phyloP scores from a whole-genome alignment of 2,329 filamentous ascomycete genomes.

The Cladophialophora immunda region DNA sequence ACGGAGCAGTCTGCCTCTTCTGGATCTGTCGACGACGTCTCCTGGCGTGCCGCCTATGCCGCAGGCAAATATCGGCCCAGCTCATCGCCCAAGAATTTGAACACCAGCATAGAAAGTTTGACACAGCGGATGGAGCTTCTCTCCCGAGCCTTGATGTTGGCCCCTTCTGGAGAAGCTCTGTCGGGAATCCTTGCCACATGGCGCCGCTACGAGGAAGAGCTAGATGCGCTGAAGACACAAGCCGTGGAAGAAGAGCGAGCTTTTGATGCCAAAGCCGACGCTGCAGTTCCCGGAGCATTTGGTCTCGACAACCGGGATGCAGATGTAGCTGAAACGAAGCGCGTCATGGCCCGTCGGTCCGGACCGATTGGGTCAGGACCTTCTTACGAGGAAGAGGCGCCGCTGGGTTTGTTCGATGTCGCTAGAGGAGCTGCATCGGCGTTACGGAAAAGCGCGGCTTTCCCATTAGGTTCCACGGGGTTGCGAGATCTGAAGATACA shows the following conservation, averaged over 20 bases:
- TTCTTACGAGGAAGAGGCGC: conserved; percentile 52
- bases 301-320: conserved; percentile 54
- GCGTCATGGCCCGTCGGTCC: conserved; percentile 49
- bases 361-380: conserved; percentile 35
- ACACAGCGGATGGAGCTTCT: conserved; percentile 72
- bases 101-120: conserved; percentile 61
- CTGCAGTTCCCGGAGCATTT: conserved; percentile 53
- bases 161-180: conserved; percentile 63
- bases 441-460: conserved; percentile 56
- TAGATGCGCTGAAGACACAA: conserved; percentile 61
- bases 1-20: conserved; percentile 39
- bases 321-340: conserved; percentile 55
- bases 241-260: conserved; percentile 65
- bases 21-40: conserved; percentile 61
- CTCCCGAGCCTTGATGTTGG: conserved; percentile 68
- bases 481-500: conserved; percentile 31
- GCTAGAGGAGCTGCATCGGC: conserved; percentile 59
- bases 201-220: conserved; percentile 70
- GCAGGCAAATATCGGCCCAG: conserved; percentile 64
- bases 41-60: conserved; percentile 71
- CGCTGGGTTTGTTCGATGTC: conserved; percentile 62
- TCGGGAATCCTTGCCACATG: conserved; percentile 70
- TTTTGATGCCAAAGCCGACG: conserved; percentile 66
- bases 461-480: conserved; percentile 48
- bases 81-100: conserved; percentile 46